Base-by-base conservation (phyloP, 2,329 filamentous ascomycete genomes). In the Botryotinia calthae region DNA sequence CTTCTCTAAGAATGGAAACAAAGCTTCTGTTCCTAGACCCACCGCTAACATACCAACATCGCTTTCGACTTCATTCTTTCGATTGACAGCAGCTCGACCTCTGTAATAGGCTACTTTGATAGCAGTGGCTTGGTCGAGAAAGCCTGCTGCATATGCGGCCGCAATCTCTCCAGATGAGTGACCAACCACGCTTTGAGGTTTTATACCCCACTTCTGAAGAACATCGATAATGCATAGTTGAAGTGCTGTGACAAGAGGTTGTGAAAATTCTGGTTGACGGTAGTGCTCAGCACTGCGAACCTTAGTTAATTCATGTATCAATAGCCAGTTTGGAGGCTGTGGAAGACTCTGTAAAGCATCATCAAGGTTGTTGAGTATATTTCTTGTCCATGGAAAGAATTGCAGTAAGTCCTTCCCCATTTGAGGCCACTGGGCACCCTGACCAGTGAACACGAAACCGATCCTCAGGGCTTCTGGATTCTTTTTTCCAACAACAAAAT, bases 101-200 rank as follows among this genome's bases (percentile, higher is more conserved):
- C 75, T 71, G 42, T 56, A 75, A 40, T 48, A 76, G 20, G 73
- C 73, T 62, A 74, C 71, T 61, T 64, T 72, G 31, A 77, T 74
- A 31, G 75, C 73, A 12, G 73, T 62, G 31, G 71, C 72, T 46
- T 58, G 63, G 10, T 67, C 79, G 0, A 84, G 59, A 1, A 77
- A 76, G 3, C 82, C 82, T 1, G 82, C 77, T 1, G 83, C 80
- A 70, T 83, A 86, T 0, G 85, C 84, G 3, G 85, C 85, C 3
- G 79, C 84, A 62, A 86, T 85, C 73, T 87, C 85, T 10, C 85
- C 85, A 59, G 80, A 82, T 0, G 84, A 86, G 75, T 86, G 85
- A 0, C 85, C 84, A 6, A 82, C 79, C 0, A 85, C 83, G 2
- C 78, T 80, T 0, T 74, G 66, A 0, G 84, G 82, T 6, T 73